These are phyloP conservation scores for Lachnellula occidentalis DNA, from an alignment of 2,329 filamentous ascomycete species.

Conservation along the genomic window DNA sequence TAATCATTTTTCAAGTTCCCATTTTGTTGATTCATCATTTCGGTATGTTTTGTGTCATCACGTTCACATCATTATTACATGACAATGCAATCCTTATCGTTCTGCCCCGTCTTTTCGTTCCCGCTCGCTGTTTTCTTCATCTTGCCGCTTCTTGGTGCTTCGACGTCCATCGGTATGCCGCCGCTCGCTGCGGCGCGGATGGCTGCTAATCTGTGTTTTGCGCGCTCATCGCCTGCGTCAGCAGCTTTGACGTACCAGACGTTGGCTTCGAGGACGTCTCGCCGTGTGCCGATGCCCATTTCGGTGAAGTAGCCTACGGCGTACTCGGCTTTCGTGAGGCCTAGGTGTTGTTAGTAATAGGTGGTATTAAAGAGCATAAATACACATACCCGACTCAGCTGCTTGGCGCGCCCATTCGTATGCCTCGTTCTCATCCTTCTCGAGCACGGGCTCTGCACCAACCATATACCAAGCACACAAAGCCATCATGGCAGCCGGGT, in stretches of 20 bases:
- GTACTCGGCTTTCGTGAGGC: constrained; percentile 68
- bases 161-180: constrained; percentile 30
- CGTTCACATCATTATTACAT: constrained; percentile 17
- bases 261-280: constrained; percentile 93
- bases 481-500: constrained; percentile 92
- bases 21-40: not conserved
- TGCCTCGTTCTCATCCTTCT: constrained; percentile 92
- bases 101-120: constrained; percentile 20
- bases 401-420: constrained; percentile 93
- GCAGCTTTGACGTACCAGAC: constrained; percentile 98
- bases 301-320: constrained; percentile 96
- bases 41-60: not conserved
- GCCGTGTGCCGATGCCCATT: constrained; percentile 93
- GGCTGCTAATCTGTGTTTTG: constrained; percentile 77
- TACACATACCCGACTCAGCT: constrained; percentile 70
- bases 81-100: constrained; percentile 25
- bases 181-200: constrained; percentile 74
- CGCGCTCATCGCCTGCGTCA: constrained; percentile 83
- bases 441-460: constrained; percentile 82
- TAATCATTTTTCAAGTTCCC: not conserved
- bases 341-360: constrained; percentile 19
- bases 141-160: constrained; percentile 23
- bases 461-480: constrained; percentile 98
- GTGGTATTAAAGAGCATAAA: not conserved
- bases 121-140: constrained; percentile 23